These are phyloP conservation scores for Solanum dulcamara DNA, from an alignment of 257 asterid species.

Conservation along the genomic window DNA sequence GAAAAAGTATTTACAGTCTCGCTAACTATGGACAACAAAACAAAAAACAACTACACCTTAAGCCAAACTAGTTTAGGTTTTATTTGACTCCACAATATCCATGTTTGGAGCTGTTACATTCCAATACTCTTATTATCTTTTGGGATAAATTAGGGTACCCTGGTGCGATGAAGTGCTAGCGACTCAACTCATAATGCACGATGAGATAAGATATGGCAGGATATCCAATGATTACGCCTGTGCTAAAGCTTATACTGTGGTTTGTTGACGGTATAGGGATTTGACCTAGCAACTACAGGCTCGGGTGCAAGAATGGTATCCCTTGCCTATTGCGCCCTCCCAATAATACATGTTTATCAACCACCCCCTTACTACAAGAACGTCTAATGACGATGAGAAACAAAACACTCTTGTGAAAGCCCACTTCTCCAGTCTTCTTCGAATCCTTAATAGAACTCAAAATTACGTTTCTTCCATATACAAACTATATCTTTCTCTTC, in stretches of 20 bases:
- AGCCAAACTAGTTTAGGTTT: background rate
- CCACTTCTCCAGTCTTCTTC: background rate
- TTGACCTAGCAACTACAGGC: background rate
- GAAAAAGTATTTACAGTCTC: background rate
- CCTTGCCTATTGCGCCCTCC: background rate
- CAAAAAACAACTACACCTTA: background rate
- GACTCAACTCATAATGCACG: background rate
- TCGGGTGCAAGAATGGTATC: background rate
- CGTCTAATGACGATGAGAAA: background rate
- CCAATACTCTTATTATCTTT: background rate
- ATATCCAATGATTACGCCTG: background rate
- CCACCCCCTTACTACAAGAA: background rate
- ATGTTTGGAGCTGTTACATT: background rate
- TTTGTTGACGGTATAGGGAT: background rate
- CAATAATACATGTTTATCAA: background rate
- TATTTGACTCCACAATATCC: background rate
- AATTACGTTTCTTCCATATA: background rate
- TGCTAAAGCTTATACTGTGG: background rate
- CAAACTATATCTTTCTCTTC: too few species aligned
- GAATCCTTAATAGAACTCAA: background rate
- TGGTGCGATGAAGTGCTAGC: background rate
- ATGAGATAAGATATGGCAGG: background rate
- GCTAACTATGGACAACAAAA: background rate
- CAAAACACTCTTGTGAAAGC: background rate
- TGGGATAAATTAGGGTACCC: background rate